These are phyloP conservation scores for Anthostomella pinea DNA, from an alignment of 2,329 filamentous ascomycete genomes.

Conservation along the genomic window DNA sequence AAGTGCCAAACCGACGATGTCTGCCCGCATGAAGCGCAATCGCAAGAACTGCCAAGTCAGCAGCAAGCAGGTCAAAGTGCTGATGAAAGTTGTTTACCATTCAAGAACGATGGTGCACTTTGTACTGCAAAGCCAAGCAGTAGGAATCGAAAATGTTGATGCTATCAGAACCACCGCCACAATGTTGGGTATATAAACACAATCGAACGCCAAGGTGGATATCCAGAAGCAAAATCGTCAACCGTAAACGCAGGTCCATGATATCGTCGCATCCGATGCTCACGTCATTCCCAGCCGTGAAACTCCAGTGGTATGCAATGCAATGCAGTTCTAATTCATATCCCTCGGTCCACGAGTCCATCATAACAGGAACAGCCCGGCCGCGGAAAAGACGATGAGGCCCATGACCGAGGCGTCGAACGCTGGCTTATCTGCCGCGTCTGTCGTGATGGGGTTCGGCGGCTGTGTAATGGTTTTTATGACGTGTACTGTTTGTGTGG, in stretches of 20 bases:
- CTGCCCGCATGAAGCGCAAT: no score
- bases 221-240: constrained; percentile 1
- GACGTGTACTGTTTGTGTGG: no score
- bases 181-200: constrained; percentile 22
- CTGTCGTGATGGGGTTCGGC: constrained; percentile 17
- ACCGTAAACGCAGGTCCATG: not conserved
- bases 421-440: constrained; percentile 24
- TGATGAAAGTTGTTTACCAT: no score
- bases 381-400: constrained; percentile 30
- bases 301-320: no score
- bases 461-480: constrained; percentile 16
- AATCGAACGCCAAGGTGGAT: constrained; percentile 15
- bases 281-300: constrained; percentile 7
- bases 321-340: no score
- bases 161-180: constrained; percentile 8
- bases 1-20: no score
- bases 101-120: no score
- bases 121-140: no score
- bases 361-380: constrained; percentile 30
- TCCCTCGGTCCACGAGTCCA: not conserved
- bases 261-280: constrained; percentile 3
- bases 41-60: no score
- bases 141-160: constrained; percentile 8
- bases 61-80: not conserved
- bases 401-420: constrained; percentile 32